phyloP scores from a whole-genome alignment of 2,329 filamentous ascomycete genomes.

The Neonectria hederae region DNA sequence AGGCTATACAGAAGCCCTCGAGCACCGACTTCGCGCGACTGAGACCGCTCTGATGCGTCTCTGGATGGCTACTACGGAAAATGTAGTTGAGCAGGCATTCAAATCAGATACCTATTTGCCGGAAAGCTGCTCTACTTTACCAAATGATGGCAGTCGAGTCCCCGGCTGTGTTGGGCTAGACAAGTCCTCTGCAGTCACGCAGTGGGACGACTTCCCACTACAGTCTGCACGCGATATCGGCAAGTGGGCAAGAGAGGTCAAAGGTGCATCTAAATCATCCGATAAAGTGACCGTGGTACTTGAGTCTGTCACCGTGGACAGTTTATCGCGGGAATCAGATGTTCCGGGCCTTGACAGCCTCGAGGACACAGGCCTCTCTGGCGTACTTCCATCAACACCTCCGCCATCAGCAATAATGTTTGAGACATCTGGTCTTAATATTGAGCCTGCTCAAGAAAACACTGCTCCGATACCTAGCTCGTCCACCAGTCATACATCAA shows the following conservation, averaged over 20 bases:
- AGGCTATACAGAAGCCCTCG: slow-evolving; percentile 55
- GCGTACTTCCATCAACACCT: background rate
- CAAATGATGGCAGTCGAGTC: background rate
- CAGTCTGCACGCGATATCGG: background rate
- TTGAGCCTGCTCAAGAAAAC: background rate
- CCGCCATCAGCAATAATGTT: background rate
- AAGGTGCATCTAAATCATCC: background rate
- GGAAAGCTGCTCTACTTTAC: no score
- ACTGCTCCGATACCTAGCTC: background rate
- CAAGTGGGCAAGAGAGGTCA: slow-evolving; percentile 4
- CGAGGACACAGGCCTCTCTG: background rate
- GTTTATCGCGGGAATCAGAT: background rate
- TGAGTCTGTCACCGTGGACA: background rate
- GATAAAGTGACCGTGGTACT: background rate
- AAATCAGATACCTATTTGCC: background rate
- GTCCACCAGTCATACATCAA: background rate
- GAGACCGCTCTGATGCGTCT: slow-evolving; percentile 51
- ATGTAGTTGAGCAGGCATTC: slow-evolving; percentile 19
- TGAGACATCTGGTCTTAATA: background rate
- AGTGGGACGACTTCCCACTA: slow-evolving; percentile 16
- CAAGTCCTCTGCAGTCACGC: background rate
- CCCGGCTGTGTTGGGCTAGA: background rate
- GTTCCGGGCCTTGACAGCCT: no score
- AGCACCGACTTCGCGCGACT: slow-evolving; percentile 53
- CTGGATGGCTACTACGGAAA: slow-evolving; percentile 2